Evolutionary conservation across 2,329 filamentous ascomycete genomes (phyloP).

Genomic region (Gaeumannomyces sp.): DNA sequence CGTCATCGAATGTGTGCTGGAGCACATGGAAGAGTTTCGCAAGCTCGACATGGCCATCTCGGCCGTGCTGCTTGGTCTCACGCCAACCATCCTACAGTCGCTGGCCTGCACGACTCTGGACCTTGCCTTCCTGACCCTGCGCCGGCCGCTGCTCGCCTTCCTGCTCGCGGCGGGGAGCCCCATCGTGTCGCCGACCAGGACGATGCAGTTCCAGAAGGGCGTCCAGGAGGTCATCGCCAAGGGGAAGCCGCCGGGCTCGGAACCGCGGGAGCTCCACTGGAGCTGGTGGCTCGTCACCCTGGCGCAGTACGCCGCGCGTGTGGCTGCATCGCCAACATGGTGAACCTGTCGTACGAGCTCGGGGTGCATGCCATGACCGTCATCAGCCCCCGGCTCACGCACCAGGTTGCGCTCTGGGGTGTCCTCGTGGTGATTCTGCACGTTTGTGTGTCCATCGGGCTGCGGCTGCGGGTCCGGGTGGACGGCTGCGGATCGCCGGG

Average conservation of each 20-base stretch:
- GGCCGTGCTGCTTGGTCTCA: constrained; percentile 18
- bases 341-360: constrained; percentile 20
- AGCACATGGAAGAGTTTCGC: constrained; percentile 31
- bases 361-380: constrained; percentile 21
- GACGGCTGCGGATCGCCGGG: not conserved
- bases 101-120: constrained; percentile 14
- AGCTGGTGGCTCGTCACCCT: constrained; percentile 7
- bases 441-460: not conserved
- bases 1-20: constrained; percentile 8
- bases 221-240: not conserved
- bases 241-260: not conserved
- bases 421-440: constrained; percentile 18
- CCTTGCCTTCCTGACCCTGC: constrained; percentile 16
- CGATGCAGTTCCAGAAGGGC: not conserved
- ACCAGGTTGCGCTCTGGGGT: constrained; percentile 22
- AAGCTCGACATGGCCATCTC: constrained; percentile 20
- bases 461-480: constrained; percentile 4
- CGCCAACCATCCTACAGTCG: constrained; percentile 16
- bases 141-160: constrained; percentile 17
- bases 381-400: constrained; percentile 18
- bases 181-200: not conserved
- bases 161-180: constrained; percentile 13
- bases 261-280: not conserved
- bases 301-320: constrained; percentile 18
- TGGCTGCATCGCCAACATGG: constrained; percentile 20